Percentiles rank a stretch among this genome's conserved stretches.
These are phyloP conservation scores for Medicago arabica DNA, from an alignment of 306 rosid species.

Conservation along the genomic window DNA sequence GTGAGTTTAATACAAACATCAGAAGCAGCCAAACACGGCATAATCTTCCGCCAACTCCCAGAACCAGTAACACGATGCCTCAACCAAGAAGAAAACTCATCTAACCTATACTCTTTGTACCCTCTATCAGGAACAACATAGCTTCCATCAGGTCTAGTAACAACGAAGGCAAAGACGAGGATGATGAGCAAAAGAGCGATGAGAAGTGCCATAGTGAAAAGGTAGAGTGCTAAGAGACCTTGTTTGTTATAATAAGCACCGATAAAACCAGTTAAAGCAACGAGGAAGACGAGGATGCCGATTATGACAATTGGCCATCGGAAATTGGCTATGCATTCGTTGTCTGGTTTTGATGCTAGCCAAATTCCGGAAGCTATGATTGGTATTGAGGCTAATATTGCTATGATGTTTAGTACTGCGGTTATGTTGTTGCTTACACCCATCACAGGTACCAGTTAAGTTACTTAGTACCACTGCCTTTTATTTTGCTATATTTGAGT, in stretches of 20 bases:
- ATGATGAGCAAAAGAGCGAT: conserved; percentile 63
- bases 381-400: conserved; percentile 71
- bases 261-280: conserved; percentile 76
- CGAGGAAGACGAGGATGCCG: conserved; percentile 73
- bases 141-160: conserved; percentile 67
- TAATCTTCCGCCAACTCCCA: conserved; percentile 65
- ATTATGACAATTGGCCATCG: conserved; percentile 80
- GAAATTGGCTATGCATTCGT: conserved; percentile 71
- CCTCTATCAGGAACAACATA: conserved; percentile 61
- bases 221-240: conserved; percentile 80
- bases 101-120: conserved; percentile 64
- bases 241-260: conserved; percentile 85
- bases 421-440: conserved; percentile 91
- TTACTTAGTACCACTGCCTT: background rate
- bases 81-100: conserved; percentile 72
- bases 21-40: conserved; percentile 77
- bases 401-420: conserved; percentile 71
- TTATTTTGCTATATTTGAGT: background rate
- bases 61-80: conserved; percentile 61
- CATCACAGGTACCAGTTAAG: conserved; percentile 40
- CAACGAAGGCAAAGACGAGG: conserved; percentile 77
- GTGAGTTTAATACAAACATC: conserved; percentile 59
- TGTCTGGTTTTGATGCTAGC: conserved; percentile 87
- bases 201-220: conserved; percentile 81
- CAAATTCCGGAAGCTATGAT: conserved; percentile 86